A percentile compares a stretch with the other conserved stretches of the same genome.
Conservation (phyloP, 75 land plant species). For the Selaginella tamariscina region DNA sequence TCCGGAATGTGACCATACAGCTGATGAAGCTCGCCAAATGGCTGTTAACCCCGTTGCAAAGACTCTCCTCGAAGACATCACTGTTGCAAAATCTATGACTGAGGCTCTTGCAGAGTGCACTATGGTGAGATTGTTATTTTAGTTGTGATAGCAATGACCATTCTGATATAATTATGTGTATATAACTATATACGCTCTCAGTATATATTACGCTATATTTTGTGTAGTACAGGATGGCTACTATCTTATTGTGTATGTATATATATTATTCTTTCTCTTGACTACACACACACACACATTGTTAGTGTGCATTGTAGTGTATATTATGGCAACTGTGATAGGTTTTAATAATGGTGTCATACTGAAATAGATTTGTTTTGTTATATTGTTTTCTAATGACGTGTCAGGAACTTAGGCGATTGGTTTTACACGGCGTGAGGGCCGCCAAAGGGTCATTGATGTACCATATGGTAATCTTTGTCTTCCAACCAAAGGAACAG, state of each 20-base stretch:
- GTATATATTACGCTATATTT: not conserved
- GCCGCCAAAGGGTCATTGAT: conserved; percentile 16
- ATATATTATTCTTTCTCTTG: too few relatives aligned
- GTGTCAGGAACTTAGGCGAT: conserved; percentile 17
- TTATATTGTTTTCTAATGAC: not conserved
- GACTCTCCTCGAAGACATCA: conserved; percentile 10
- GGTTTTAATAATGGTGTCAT: too few relatives aligned
- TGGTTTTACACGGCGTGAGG: conserved; percentile 28
- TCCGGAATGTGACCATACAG: conserved; percentile 18
- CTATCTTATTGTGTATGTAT: too few relatives aligned
- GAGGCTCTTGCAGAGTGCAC: conserved; percentile 21
- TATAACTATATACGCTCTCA: not conserved
- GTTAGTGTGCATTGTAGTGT: too few relatives aligned
- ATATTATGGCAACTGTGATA: too few relatives aligned
- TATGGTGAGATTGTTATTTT: conserved; percentile 16
- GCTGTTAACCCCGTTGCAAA: conserved; percentile 21
- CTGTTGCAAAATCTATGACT: conserved; percentile 12
- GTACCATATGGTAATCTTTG: conserved; percentile 10
- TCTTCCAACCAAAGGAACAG: conserved; percentile 9
- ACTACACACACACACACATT: too few relatives aligned
- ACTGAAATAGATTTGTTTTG: not conserved
- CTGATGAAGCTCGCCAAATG: conserved; percentile 20
- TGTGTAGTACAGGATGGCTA: too few relatives aligned
- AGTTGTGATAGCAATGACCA: too few relatives aligned
- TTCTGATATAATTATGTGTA: not conserved